A percentile compares a stretch with the other conserved stretches of the same genome.
Evolutionary conservation across 129 eudicot genomes (phyloP).

Genomic region (Rutidosis leptorrhynchoides): DNA sequence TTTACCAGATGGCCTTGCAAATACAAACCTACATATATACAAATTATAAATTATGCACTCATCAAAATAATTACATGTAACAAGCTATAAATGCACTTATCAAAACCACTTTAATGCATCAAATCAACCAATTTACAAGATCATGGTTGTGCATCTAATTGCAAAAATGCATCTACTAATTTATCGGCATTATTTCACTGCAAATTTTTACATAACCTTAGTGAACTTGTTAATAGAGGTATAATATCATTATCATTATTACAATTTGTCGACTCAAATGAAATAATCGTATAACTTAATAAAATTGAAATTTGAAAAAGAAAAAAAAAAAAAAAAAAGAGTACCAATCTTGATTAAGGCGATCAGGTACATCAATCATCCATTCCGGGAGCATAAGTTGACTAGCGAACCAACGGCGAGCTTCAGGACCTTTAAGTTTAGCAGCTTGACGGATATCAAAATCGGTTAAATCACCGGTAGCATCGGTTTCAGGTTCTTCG

Average conservation of each 20-base stretch:
- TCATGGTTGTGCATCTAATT: too few relatives aligned
- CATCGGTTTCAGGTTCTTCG: slow-evolving; percentile 32
- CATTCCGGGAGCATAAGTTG: slow-evolving; percentile 98
- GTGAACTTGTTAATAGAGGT: too few relatives aligned
- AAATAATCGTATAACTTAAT: background rate
- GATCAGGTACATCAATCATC: slow-evolving; percentile 96
- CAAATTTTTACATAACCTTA: too few relatives aligned
- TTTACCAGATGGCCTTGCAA: slow-evolving; percentile 92
- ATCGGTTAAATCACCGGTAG: slow-evolving; percentile 20
- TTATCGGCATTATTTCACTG: too few relatives aligned
- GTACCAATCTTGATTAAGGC: slow-evolving; percentile 67
- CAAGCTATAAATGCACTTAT: too few relatives aligned
- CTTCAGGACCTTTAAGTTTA: slow-evolving; percentile 69
- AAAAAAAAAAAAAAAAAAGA: background rate
- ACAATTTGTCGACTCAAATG: too few relatives aligned
- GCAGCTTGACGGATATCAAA: slow-evolving; percentile 66
- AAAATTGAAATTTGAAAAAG: background rate
- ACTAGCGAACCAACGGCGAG: slow-evolving; percentile 82
- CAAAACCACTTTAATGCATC: too few relatives aligned
- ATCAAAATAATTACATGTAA: background rate
- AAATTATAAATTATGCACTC: background rate
- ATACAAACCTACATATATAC: slow-evolving; percentile 56
- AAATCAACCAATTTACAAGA: too few relatives aligned
- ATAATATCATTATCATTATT: too few relatives aligned
- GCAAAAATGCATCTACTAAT: too few relatives aligned